Base-by-base conservation (phyloP, 306 rosid species). In the Malus fusca region DNA sequence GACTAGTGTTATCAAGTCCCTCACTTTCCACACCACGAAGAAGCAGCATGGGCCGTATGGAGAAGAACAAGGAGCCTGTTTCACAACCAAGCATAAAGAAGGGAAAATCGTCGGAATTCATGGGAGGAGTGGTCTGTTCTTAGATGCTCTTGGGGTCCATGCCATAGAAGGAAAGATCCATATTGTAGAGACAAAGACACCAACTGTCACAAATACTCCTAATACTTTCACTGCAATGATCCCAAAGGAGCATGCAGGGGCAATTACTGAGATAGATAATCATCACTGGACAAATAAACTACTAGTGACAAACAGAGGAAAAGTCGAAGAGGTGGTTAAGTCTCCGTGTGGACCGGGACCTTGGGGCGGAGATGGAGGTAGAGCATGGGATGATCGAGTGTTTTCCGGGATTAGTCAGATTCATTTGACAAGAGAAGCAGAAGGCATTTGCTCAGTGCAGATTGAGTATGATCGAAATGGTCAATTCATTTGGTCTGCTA, bases 331-430 rank as follows among this genome's bases (percentile, higher is more conserved):
- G 94, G 98, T 90, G 81, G 8, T 60, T 33, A 4, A 67, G 55
- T 67, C 90, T 17, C 95, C 93, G 65, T 85, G 90, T 75, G 97
- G 97, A 72, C 95, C 98, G 44, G 98, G 98, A 51, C 98, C 98
- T 22, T 66, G 98, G 98, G 98, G 98, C n/a, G 98, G 98, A 55
- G 96, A 92, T 37, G 97, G 92, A 73, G 98, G 98, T 13, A 90
- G 86, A 79, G 78, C 90, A 0, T 94, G 98, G 97, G 98, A 94
- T 68, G 98, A 94, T 80, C 97, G 98, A 48, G 98, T 94, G 11
- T 94, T 86, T 80, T 76, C 86, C 9, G 98, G 96, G 58, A 90
- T 92, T 33, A 85, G 83, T 84, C 98, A 90, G 85, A 92, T 94
- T 74, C 91, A 90, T 78, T 69, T 94, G 79, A 90, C 93, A 61